These are phyloP conservation scores for Nemania abortiva DNA, from an alignment of 2,329 filamentous ascomycete species.

Conservation along the genomic window DNA sequence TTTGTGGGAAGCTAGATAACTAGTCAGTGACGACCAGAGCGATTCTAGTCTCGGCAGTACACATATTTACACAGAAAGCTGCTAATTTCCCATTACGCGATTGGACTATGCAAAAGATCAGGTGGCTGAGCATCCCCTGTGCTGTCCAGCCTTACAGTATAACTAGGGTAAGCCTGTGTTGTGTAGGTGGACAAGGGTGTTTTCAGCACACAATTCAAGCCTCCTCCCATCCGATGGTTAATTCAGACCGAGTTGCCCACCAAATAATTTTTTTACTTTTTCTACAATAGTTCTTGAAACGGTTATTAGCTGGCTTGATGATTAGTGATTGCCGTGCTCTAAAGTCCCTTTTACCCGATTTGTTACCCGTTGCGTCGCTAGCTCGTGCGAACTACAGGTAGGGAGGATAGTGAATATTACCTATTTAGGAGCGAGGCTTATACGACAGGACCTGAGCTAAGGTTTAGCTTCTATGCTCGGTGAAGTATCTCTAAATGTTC, in stretches of 20 bases:
- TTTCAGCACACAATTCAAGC: slow-evolving; percentile 36
- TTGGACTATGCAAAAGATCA: slow-evolving; percentile 44
- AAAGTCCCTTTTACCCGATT: neutral
- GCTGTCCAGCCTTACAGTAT: slow-evolving; percentile 44
- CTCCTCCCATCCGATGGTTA: slow-evolving; percentile 34
- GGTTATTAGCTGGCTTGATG: neutral
- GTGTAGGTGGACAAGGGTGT: slow-evolving; percentile 12
- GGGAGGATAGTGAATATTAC: neutral
- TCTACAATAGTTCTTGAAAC: neutral
- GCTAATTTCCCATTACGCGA: slow-evolving; percentile 11
- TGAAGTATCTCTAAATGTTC: slow-evolving; percentile 13
- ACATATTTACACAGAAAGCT: neutral
- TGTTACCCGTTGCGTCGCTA: neutral
- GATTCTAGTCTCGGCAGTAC: neutral
- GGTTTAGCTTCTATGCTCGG: slow-evolving; percentile 19
- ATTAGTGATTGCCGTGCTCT: neutral
- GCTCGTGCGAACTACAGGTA: neutral
- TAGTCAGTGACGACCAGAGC: neutral
- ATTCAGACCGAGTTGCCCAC: neutral
- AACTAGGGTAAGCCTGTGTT: neutral
- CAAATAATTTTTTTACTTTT: neutral
- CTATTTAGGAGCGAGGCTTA: neutral
- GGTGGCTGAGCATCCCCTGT: slow-evolving; percentile 44
- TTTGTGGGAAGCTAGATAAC: slow-evolving; percentile 6
- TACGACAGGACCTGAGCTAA: neutral